Evolutionary conservation across 2,329 filamentous ascomycete species (phyloP), one percentile per base, ranked within the genome.

Genomic region (Colletotrichum eremochloae): DNA sequence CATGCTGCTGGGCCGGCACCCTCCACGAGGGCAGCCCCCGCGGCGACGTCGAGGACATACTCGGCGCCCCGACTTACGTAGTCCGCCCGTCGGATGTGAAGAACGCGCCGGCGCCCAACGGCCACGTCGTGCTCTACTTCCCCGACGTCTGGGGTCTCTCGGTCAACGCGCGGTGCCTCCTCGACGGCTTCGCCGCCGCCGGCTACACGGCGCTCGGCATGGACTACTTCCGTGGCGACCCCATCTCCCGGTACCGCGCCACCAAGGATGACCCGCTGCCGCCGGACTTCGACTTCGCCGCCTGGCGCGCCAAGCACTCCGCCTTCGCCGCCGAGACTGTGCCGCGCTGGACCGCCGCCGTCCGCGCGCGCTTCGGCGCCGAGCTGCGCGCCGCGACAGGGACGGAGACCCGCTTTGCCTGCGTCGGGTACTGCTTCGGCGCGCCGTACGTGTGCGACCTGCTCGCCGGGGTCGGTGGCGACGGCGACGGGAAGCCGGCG

Each of bases 261-360:
- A 20, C 61, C 40, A 72, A 73, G 66, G 77, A 65, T 70, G 77
- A 82, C 29, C 70, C 70, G 53, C 55, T 64, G 46, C 69, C 69
- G 1, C 79, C 81, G 2, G 79, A 76, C 38, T 88, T 88, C 68
- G 85, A 87, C 76, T 84, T 81, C 31, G 82, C 82, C 42, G 85
- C 84, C 7, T 88, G 86, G 86, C 84, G 84, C 68, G 66, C 71
- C 40, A 87, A 86, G 76, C 83, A 88, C 70, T 79, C 76, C 18
- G 75, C 76, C 4, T 86, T 84, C 73, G 85, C 86, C 0, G 76
- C 79, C 5, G 81, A 80, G 48, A 79, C 80, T n/a, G 82, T 86
- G 0, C 84, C 85, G 0, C 77, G 77, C 67, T 88, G 86, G 86
- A 79, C 80, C 1, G 77, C 79, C 7, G 82, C 80, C 1, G 82